Evolutionary conservation across 768 basidiomycete genomes (phyloP).

Genomic region (Suillus subaureus): DNA sequence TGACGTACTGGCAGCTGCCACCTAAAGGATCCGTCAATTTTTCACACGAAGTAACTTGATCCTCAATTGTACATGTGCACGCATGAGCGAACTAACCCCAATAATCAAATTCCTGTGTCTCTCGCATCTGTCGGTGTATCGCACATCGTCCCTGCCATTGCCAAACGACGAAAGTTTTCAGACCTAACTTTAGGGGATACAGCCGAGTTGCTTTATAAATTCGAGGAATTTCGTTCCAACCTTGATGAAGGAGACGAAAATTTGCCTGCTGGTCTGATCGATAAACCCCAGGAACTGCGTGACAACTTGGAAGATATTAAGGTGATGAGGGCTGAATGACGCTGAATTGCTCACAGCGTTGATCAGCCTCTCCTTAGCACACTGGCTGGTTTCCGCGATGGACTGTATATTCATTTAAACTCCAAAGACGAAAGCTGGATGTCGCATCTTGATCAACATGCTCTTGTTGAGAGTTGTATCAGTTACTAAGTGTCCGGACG

Average conservation of each 20-base stretch:
- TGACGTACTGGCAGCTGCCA: no score
- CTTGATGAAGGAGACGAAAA: slow-evolving; percentile 23
- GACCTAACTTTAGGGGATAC: slow-evolving; percentile 15
- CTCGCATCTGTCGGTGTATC: neutral
- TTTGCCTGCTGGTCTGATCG: slow-evolving; percentile 13
- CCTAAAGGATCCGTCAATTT: no score
- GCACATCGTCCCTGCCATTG: neutral
- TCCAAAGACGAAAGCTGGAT: neutral
- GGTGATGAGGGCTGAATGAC: neutral
- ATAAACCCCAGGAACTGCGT: slow-evolving; percentile 13
- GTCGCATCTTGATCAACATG: neutral
- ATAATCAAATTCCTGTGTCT: neutral
- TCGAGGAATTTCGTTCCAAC: slow-evolving; percentile 15
- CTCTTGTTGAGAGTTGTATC: slow-evolving; percentile 7
- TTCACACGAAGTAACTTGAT: no score
- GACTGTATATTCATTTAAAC: neutral
- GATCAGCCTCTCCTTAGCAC: neutral
- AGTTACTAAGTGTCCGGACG: slow-evolving; percentile 16
- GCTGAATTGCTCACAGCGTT: neutral
- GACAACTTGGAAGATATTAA: slow-evolving; percentile 4
- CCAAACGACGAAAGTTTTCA: neutral
- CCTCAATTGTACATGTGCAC: no score
- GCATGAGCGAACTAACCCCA: neutral
- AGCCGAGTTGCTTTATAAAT: slow-evolving; percentile 12
- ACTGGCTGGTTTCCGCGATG: neutral